These are phyloP conservation scores for Blastobotrys peoriensis DNA, from an alignment of 805 yeast species.

Conservation along the genomic window DNA sequence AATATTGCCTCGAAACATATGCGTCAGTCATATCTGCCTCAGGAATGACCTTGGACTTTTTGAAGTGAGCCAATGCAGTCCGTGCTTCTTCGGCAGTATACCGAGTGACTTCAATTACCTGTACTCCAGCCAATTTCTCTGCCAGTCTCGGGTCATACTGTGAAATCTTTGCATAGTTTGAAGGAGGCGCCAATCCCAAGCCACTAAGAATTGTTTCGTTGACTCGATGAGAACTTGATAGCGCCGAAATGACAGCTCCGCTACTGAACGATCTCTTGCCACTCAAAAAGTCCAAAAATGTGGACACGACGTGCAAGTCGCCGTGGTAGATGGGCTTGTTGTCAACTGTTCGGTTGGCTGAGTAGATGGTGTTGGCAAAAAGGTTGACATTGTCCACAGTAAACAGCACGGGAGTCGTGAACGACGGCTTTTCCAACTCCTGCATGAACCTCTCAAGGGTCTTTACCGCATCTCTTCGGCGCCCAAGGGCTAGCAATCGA, in stretches of 20 bases:
- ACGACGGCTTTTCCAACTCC: slow-evolving; percentile 48
- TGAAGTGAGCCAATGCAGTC: slow-evolving; percentile 37
- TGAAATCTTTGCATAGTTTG: slow-evolving; percentile 47
- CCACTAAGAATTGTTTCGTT: slow-evolving; percentile 56
- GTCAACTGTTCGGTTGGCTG: slow-evolving; percentile 55
- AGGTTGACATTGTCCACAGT: slow-evolving; percentile 73
- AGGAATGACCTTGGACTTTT: slow-evolving; percentile 38
- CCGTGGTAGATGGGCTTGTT: slow-evolving; percentile 52
- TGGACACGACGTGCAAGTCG: slow-evolving; percentile 58
- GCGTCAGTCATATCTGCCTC: slow-evolving; percentile 28
- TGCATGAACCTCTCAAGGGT: slow-evolving; percentile 50
- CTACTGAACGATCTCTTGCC: slow-evolving; percentile 48
- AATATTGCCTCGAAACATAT: slow-evolving; percentile 44
- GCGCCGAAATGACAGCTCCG: slow-evolving; percentile 64
- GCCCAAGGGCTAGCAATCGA: slow-evolving; percentile 13
- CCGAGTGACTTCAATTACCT: slow-evolving; percentile 39
- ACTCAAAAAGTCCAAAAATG: slow-evolving; percentile 46
- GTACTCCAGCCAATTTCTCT: slow-evolving; percentile 37
- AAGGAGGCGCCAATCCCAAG: slow-evolving; percentile 42
- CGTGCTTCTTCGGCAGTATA: slow-evolving; percentile 42
- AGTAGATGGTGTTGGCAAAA: slow-evolving; percentile 45
- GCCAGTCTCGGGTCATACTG: slow-evolving; percentile 55
- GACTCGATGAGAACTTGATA: slow-evolving; percentile 48
- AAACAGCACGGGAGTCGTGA: slow-evolving; percentile 49
- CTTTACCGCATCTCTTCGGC: slow-evolving; percentile 19